These are phyloP conservation scores for Glycine latifolia DNA, from an alignment of 306 rosid genomes.

Conservation along the genomic window DNA sequence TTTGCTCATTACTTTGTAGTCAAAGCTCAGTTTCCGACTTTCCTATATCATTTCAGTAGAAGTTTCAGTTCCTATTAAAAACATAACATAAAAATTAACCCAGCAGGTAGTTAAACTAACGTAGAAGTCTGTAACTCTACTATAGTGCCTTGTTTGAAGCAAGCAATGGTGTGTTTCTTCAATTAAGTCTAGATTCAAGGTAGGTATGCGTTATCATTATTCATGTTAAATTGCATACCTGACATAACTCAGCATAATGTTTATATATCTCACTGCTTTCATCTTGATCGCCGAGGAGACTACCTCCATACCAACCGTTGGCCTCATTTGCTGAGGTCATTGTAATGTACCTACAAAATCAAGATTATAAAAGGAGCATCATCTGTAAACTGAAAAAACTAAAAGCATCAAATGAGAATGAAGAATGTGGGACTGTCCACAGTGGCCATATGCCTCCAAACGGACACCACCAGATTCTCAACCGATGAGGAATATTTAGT, in stretches of 20 bases:
- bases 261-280: constrained; percentile 85
- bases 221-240: constrained; percentile 59
- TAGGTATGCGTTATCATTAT: not conserved
- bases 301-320: constrained; percentile 93
- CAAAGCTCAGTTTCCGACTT: not conserved
- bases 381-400: constrained; percentile 30
- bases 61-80: not conserved
- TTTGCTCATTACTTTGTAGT: not conserved
- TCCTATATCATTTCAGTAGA: not conserved
- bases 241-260: constrained; percentile 86
- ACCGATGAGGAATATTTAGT: constrained; percentile 20
- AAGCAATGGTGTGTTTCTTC: constrained; percentile 2
- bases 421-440: constrained; percentile 10
- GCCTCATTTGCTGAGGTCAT: constrained; percentile 77
- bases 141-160: constrained; percentile 2
- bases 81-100: constrained; percentile 7
- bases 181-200: constrained; percentile 12
- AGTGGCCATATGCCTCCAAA: not conserved
- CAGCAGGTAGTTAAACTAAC: constrained; percentile 23
- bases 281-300: constrained; percentile 83
- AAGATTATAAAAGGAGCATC: constrained; percentile 39
- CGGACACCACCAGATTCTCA: constrained; percentile 15
- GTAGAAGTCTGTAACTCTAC: not conserved
- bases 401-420: constrained; percentile 16
- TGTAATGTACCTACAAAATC: constrained; percentile 70